Base-by-base conservation (phyloP, 371 early-diverging fungal genomes). In the Mucor lusitanicus region DNA sequence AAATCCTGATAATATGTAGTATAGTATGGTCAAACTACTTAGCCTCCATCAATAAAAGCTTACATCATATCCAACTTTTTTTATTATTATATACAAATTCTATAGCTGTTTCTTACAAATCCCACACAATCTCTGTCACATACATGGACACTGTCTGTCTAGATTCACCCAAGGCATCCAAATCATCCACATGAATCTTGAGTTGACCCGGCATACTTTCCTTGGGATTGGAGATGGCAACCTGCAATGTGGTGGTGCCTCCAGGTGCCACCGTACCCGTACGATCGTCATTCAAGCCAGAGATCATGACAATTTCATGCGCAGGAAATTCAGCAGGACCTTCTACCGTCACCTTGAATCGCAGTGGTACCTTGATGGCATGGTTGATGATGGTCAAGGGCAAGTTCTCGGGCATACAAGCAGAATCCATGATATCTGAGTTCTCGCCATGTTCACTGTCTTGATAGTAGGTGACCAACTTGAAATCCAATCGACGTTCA, bases 171-270 rank as follows among this genome's bases (percentile, higher is more conserved):
- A 91, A 68, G 8, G 93, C 90, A 71, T 92, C 85, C 54, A 84
- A 56, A 81, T 94, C 94, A 56, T 85, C 80, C n/a, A 94, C 76
- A 64, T 84, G 85, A 30, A 94, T 75, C 67, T 91, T 90, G 64
- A 94, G 82, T 60, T 92, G 92, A n/a, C 91, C 95, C 0, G 94
- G 94, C 42, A 93, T 82, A 33, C 85, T 87, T 61, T 91, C 85
- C 3, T 80, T 78, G 0, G 90, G 85, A 56, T 91, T 85, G 3
- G 85, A 67, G 21, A 93, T 80, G 30, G 87, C 82, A 12, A 94
- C 80, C 0, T 72, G 70, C 15, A 94, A 68, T 12, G 83, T 76
- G 2, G 88, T 71, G 6, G 83, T 77, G 21, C 80, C 84, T 1
- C 86, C 88, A 6, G 91, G 83, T 15, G 82, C 91, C 1, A 94